Percentiles rank a stretch among this genome's conserved stretches.
These are phyloP conservation scores for Venturia asperata DNA, from an alignment of 2,329 filamentous ascomycete genomes.

Conservation along the genomic window DNA sequence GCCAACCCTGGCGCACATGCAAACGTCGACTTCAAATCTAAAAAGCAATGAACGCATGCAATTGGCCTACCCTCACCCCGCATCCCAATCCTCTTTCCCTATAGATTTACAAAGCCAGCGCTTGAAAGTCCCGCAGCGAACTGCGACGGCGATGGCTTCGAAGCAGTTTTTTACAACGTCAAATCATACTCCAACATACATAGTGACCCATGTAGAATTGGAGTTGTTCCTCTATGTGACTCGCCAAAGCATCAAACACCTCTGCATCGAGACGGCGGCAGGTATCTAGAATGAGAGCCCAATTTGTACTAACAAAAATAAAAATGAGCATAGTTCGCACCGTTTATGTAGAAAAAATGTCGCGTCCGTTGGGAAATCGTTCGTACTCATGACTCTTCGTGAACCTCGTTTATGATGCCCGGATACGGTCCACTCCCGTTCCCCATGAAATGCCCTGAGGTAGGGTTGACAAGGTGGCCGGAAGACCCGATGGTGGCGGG, in stretches of 20 bases:
- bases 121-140: not conserved
- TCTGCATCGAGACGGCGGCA: not conserved
- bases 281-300: slow-evolving; percentile 3
- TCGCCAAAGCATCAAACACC: not conserved
- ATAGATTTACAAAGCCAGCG: not conserved
- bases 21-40: not conserved
- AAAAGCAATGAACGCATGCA: slow-evolving; percentile 4
- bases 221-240: not conserved
- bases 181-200: not conserved
- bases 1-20: not conserved
- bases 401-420: slow-evolving; percentile 18
- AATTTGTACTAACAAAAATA: not conserved
- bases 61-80: not conserved
- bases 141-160: not conserved
- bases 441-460: slow-evolving; percentile 3
- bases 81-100: not conserved
- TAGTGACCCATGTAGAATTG: not conserved
- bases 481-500: slow-evolving; percentile 1
- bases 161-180: not conserved
- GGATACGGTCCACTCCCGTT: slow-evolving; percentile 1
- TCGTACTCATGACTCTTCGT: slow-evolving; percentile 14
- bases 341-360: not conserved
- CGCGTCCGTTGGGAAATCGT: not conserved
- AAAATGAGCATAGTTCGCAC: not conserved
- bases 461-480: slow-evolving; percentile 5